Evolutionary conservation across 306 rosid genomes (phyloP), one percentile per base, ranked within the genome.

Genomic region (Vicia faba): DNA sequence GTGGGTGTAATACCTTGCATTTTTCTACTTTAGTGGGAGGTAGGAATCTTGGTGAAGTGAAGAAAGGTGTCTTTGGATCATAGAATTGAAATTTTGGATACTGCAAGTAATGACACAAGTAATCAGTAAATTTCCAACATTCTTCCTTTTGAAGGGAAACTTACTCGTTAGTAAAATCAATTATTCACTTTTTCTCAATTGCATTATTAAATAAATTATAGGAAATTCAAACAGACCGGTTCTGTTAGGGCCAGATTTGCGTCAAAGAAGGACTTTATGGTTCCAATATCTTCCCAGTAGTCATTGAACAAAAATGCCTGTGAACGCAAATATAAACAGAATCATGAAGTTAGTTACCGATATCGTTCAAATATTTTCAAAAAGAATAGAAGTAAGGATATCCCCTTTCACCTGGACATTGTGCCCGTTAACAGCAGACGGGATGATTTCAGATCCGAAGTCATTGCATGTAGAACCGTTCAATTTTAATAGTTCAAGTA

Each of bases 251-350:
- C 99, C 74, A 93, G 73, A 81, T 90, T 93, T 61, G 99, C 89
- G 67, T 88, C 90, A 53, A 93, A 93, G 77, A 93, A 90, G 56
- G 99, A 90, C 83, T 86, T 81, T 23, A 93, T 79, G 61, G 99
- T 93, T 80, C 97, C 99, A 70, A 93, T 90, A 74, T 90, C 99
- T 78, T 93, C 99, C 99, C 99, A 93, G 77, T 93, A 90, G 77
- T 93, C 97, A 78, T 93, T 90, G 82, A 90, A 93, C 69, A 93
- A 73, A 82, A 82, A 90, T 36, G 99, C 97, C 99, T 93, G 81
- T 68, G 28, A 76, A 77, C n/a, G 72, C 49, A 69, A 69, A 51
- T 7, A 41, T 41, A 70, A 8, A 13, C 66, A 61, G 16, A 76
- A 64, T 70, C 36, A 64, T 26, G 15, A 31, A 45, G 41, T 44